Percentiles rank a stretch among this genome's conserved stretches.
Conservation (phyloP, 2,329 filamentous ascomycete genomes). For the Fusarium sp. region DNA sequence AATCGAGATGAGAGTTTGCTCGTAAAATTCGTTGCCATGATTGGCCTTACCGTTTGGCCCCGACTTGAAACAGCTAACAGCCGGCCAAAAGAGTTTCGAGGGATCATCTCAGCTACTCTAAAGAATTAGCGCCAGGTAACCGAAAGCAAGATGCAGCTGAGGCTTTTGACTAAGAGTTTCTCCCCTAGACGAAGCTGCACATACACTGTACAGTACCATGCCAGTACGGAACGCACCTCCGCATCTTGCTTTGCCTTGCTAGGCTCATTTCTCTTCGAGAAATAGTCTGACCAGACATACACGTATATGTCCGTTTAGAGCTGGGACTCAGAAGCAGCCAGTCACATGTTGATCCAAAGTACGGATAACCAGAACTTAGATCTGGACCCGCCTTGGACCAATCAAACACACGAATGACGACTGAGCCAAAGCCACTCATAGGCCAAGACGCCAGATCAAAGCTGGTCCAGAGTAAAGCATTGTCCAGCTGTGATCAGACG, state of each 20-base stretch:
- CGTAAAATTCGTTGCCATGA: conserved; percentile 2
- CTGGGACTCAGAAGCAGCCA: neutral
- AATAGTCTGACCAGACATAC: neutral
- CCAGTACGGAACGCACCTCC: neutral
- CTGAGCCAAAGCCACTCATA: neutral
- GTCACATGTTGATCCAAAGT: neutral
- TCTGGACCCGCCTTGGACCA: neutral
- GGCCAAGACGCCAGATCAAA: conserved; percentile 7
- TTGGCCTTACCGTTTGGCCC: conserved; percentile 15
- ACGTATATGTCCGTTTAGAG: neutral
- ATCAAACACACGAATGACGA: neutral
- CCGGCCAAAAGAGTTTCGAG: conserved; percentile 18
- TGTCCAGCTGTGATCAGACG: conserved; percentile 5
- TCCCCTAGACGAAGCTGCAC: neutral
- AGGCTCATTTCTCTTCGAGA: neutral
- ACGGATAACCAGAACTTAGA: conserved; percentile 1
- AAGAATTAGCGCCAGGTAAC: conserved; percentile 37
- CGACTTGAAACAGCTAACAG: conserved; percentile 17
- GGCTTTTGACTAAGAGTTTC: neutral
- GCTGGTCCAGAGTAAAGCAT: conserved; percentile 1
- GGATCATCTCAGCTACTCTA: conserved; percentile 1
- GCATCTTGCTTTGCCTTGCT: neutral
- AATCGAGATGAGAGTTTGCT: conserved; percentile 20
- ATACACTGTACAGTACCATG: neutral
- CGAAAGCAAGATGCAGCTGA: conserved; percentile 29